Evolutionary conservation across 1,284 basidiomycete species (phyloP), one percentile per base, ranked within the genome.

Genomic region (Wolfiporia cocos): DNA sequence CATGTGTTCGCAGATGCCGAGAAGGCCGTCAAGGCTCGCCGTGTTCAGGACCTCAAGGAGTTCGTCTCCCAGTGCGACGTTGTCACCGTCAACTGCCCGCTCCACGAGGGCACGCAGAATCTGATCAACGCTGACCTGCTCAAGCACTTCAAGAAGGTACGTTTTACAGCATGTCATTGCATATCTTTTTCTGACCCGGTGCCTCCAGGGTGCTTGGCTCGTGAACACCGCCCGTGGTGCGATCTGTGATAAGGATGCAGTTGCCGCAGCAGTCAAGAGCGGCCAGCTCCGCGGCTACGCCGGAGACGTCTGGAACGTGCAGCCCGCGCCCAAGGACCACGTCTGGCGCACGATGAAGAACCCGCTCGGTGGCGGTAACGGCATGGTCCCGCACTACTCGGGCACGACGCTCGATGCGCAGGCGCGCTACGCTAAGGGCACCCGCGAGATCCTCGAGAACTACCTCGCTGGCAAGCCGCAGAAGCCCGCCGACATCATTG

Each of bases 221-320:
- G 81, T 95, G 61, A 94, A 95, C 76, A 94, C 92, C 24, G 92
- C 92, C 32, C 88, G 92, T 54, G 93, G 92, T 34, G 93, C 93
- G 37, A 93, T 97, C 58, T 89, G 85, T 62, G 84, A 92, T 66
- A 81, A 82, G 51, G 74, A 89, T 49, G 90, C 81, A 35, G 81
- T 96, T 46, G 81, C 81, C 9, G 79, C 66, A 1, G 91, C 92
- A 9, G 64, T 97, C 49, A 74, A 78, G 65, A 80, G 73, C 41
- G 93, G 93, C 12, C 86, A 89, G 37, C 61, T 94, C 46, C 63
- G 65, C 44, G 88, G 76, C 5, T 81, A 83, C 59, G 78, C 81
- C 52, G 81, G 81, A 48, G 78, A 82, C 56, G 78, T 81, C 39
- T 81, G 79, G 80, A 78, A 90, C 53, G 78, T 86, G 39, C 87